phyloP scores from a whole-genome alignment of 2,329 filamentous ascomycete species.

The Xylariaceae sp. region DNA sequence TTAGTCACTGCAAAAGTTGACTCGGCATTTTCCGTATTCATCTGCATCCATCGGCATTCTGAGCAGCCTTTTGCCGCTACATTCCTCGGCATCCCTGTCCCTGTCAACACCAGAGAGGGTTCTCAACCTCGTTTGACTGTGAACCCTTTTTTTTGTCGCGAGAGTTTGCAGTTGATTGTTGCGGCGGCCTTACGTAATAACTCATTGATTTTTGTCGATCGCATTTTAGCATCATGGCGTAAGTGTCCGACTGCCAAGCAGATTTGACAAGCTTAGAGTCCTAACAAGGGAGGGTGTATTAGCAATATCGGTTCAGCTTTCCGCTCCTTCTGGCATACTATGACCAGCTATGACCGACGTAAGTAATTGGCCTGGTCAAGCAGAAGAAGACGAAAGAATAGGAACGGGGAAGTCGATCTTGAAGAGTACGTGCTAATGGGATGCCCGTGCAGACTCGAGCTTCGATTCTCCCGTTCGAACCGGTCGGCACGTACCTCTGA shows the following conservation, averaged over 20 bases:
- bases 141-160: neutral
- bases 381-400: neutral
- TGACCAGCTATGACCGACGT: slow-evolving; percentile 67
- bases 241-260: slow-evolving; percentile 13
- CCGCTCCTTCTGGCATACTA: slow-evolving; percentile 92
- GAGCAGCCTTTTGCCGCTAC: slow-evolving; percentile 6
- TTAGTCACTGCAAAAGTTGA: slow-evolving; percentile 2
- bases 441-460: slow-evolving; percentile 68
- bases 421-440: slow-evolving; percentile 10
- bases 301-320: slow-evolving; percentile 64
- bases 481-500: slow-evolving; percentile 82
- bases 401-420: neutral
- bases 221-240: slow-evolving; percentile 31
- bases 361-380: slow-evolving; percentile 31
- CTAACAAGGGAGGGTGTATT: too few relatives aligned
- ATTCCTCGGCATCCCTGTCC: neutral
- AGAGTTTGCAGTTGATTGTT: neutral
- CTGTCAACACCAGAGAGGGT: neutral
- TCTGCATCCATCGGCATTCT: neutral
- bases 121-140: neutral
- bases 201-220: too few relatives aligned
- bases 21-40: neutral
- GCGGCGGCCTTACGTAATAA: neutral
- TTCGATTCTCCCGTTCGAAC: slow-evolving; percentile 91
- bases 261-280: slow-evolving; percentile 17